phyloP scores from a whole-genome alignment of 2,329 filamentous ascomycete genomes.

The Metarhizium album region DNA sequence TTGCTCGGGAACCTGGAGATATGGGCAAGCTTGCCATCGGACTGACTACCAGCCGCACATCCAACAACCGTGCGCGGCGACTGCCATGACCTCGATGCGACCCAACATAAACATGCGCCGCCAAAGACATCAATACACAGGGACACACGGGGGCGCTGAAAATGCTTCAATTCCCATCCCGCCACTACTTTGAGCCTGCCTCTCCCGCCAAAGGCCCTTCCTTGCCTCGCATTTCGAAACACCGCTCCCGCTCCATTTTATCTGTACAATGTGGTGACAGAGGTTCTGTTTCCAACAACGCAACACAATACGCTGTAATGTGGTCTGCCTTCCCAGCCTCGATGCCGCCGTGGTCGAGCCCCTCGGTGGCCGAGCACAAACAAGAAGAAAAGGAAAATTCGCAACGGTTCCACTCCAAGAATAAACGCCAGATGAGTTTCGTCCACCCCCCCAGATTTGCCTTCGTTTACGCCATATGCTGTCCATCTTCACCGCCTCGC shows the following conservation, averaged over 20 bases:
- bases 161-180: neutral
- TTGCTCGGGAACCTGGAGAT: too few relatives aligned
- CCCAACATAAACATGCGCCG: neutral
- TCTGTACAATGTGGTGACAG: constrained; percentile 1
- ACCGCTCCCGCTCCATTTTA: neutral
- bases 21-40: too few relatives aligned
- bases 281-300: neutral
- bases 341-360: constrained; percentile 8
- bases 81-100: neutral
- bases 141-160: neutral
- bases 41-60: too few relatives aligned
- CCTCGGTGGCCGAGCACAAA: constrained; percentile 1
- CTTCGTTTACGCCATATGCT: constrained; percentile 35
- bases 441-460: neutral
- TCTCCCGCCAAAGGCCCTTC: neutral
- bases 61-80: neutral
- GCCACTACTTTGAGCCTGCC: neutral
- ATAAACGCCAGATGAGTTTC: constrained; percentile 6
- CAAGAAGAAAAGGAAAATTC: neutral
- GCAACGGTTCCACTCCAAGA: neutral
- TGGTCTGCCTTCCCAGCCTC: neutral
- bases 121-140: neutral
- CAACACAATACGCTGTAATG: neutral
- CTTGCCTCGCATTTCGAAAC: too few relatives aligned
- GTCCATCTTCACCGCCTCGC: constrained; percentile 71